Percentiles rank a stretch among this genome's conserved stretches.
phyloP scores from a whole-genome alignment of 2,329 filamentous ascomycete genomes.

The Neonectria ditissima region DNA sequence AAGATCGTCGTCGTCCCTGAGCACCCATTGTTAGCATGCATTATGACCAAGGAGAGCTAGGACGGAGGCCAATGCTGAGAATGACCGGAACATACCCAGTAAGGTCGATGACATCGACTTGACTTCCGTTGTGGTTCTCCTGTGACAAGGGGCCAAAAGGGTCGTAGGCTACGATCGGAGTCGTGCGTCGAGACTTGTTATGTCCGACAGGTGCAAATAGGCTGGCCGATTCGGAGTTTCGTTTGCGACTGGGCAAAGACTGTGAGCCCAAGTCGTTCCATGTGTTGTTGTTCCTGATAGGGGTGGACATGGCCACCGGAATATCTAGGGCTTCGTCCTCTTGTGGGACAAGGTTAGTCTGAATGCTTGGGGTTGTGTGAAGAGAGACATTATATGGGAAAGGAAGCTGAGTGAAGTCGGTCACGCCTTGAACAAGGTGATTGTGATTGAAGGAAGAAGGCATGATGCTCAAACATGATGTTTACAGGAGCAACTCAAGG shows the following conservation, averaged over 20 bases:
- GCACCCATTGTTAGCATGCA: not conserved
- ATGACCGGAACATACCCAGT: slow-evolving; percentile 50
- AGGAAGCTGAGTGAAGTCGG: not conserved
- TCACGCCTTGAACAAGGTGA: slow-evolving; percentile 3
- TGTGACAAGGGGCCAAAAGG: slow-evolving; percentile 15
- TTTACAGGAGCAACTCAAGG: not conserved
- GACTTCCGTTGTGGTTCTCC: slow-evolving; percentile 18
- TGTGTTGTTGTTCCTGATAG: slow-evolving; percentile 17
- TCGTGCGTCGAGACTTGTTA: slow-evolving; percentile 52
- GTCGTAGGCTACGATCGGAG: slow-evolving; percentile 33
- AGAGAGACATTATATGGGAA: not conserved
- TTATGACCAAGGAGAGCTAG: not conserved
- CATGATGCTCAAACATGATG: not conserved
- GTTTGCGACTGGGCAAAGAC: slow-evolving; percentile 48
- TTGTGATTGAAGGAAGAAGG: not conserved
- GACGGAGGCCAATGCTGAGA: not conserved
- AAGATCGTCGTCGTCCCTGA: slow-evolving; percentile 50
- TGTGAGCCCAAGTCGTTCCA: slow-evolving; percentile 31
- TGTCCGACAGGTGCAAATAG: slow-evolving; percentile 26
- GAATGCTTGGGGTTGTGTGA: not conserved
- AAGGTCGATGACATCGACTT: slow-evolving; percentile 54
- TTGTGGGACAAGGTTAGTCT: slow-evolving; percentile 30
- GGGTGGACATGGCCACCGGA: slow-evolving; percentile 39
- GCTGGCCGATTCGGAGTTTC: slow-evolving; percentile 39
- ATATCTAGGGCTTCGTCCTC: slow-evolving; percentile 13